A percentile compares a stretch with the other conserved stretches of the same genome.
These are phyloP conservation scores for Trichosporon faecale DNA, from an alignment of 1,284 basidiomycete species.

Conservation along the genomic window DNA sequence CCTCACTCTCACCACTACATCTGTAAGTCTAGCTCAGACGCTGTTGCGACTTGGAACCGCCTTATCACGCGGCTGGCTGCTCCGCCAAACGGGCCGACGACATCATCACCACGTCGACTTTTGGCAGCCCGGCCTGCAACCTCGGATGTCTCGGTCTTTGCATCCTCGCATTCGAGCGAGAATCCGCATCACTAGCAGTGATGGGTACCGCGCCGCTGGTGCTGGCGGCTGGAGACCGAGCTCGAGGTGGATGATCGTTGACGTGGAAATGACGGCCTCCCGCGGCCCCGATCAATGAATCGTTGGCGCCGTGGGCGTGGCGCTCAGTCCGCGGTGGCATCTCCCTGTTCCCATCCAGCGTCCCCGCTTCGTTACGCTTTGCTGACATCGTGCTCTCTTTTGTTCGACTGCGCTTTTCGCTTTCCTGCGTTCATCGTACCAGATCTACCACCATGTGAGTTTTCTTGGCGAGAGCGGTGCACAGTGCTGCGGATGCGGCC, in stretches of 20 bases:
- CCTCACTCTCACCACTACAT: constrained; percentile 8
- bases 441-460: constrained; percentile 16
- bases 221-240: neutral
- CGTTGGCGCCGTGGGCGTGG: neutral
- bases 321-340: neutral
- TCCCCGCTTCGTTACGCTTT: neutral
- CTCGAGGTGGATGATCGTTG: neutral
- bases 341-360: neutral
- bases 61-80: neutral
- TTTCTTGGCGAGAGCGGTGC: neutral
- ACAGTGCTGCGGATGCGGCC: neutral
- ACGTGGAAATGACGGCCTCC: neutral
- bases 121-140: neutral
- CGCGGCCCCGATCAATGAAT: neutral
- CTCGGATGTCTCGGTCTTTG: neutral
- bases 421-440: neutral
- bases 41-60: neutral
- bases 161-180: neutral
- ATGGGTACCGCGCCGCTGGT: neutral
- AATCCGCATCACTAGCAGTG: neutral
- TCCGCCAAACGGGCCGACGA: neutral
- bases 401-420: neutral
- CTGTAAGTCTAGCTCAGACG: neutral
- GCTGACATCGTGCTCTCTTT: neutral
- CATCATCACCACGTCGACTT: constrained; percentile 8